phyloP scores from a whole-genome alignment of 495 filamentous ascomycete species.

The Tuber indicum region DNA sequence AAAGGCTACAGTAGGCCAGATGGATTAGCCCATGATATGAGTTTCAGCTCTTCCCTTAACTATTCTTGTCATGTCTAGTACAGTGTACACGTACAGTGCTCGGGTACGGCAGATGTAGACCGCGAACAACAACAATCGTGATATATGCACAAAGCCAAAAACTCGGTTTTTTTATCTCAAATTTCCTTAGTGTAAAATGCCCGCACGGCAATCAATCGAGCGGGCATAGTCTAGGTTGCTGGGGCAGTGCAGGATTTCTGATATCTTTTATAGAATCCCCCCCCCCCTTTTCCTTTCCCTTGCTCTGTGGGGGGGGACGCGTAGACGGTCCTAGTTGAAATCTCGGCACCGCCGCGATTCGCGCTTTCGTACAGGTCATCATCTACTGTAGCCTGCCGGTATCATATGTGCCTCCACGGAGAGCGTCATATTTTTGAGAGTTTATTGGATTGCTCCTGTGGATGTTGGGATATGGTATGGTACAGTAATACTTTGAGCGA shows the following conservation, averaged over 20 bases:
- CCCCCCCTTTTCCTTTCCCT: background rate
- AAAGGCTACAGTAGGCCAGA: background rate
- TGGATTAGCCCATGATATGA: background rate
- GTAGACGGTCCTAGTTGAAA: slow-evolving; percentile 1
- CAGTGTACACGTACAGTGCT: background rate
- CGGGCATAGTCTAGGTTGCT: background rate
- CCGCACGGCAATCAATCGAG: background rate
- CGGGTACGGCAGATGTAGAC: background rate
- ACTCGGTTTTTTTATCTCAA: background rate
- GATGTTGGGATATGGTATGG: background rate
- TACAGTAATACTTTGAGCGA: background rate
- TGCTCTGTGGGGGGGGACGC: background rate
- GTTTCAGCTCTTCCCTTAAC: background rate
- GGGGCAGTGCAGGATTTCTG: background rate
- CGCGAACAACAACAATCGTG: background rate
- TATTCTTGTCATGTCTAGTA: background rate
- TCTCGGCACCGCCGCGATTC: background rate
- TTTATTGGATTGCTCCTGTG: background rate
- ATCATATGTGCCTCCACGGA: background rate
- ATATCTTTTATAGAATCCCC: background rate
- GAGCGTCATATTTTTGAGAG: background rate
- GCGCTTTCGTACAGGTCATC: background rate
- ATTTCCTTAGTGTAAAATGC: background rate
- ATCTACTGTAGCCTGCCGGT: too few species aligned
- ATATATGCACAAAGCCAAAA: background rate